These are phyloP conservation scores for Malania oleifera DNA, from an alignment of 164 flowering plant genomes.

Conservation along the genomic window DNA sequence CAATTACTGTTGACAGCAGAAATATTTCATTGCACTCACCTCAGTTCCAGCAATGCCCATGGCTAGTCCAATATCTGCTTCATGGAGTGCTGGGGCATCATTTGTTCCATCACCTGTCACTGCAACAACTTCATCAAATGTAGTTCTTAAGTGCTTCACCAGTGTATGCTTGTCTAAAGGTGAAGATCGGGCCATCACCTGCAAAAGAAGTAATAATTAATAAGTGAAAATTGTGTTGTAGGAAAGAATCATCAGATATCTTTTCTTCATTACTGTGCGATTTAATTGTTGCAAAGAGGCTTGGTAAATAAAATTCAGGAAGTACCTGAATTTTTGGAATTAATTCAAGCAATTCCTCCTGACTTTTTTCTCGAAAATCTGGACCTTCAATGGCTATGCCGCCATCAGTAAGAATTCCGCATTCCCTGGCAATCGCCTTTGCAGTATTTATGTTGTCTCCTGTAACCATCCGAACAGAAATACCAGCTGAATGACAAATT, in stretches of 20 bases:
- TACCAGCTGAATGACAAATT: slow-evolving; percentile 64
- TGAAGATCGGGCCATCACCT: slow-evolving; percentile 85
- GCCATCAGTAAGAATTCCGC: slow-evolving; percentile 72
- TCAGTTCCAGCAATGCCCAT: slow-evolving; percentile 8
- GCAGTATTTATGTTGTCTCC: slow-evolving; percentile 82
- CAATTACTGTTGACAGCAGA: too few relatives aligned
- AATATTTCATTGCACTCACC: too few relatives aligned
- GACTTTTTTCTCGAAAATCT: slow-evolving; percentile 54
- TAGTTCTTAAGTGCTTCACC: slow-evolving; percentile 66
- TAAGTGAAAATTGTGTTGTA: too few relatives aligned
- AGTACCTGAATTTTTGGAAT: slow-evolving; percentile 70
- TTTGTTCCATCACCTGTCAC: slow-evolving; percentile 9
- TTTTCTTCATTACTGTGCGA: background rate
- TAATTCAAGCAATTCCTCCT: slow-evolving; percentile 43
- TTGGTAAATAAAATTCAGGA: background rate
- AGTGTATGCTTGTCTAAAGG: slow-evolving; percentile 73
- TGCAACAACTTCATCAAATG: slow-evolving; percentile 28
- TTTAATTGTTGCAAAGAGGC: background rate
- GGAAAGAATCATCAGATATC: background rate
- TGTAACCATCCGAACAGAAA: slow-evolving; percentile 73
- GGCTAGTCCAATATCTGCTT: slow-evolving; percentile 8
- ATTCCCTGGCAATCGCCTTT: slow-evolving; percentile 76
- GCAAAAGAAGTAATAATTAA: slow-evolving; percentile 1
- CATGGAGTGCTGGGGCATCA: slow-evolving; percentile 8
- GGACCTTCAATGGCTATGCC: slow-evolving; percentile 81